These are phyloP conservation scores for Pseudoscleropodium purum DNA, from an alignment of 225 moss, liverwort and hornwort species.

Conservation along the genomic window DNA sequence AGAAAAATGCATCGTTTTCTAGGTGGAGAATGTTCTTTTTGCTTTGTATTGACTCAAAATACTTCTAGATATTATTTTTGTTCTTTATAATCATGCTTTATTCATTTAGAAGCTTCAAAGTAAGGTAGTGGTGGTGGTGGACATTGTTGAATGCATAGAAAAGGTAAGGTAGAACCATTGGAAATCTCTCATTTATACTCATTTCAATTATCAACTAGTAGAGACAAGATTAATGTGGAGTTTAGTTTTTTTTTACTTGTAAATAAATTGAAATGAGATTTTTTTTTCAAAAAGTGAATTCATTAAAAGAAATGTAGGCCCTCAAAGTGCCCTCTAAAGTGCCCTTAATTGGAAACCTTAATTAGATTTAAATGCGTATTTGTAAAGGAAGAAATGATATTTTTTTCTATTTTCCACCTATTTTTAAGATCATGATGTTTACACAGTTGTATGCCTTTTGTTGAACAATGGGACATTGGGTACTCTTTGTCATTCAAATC, in stretches of 20 bases:
- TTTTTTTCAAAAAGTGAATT: not conserved
- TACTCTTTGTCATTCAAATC: too few relatives aligned
- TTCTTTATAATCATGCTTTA: not conserved
- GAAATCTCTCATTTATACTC: not conserved
- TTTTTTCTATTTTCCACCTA: too few relatives aligned
- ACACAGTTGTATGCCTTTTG: too few relatives aligned
- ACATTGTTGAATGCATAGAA: not conserved
- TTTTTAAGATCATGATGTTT: too few relatives aligned
- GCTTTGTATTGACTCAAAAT: rapidly evolving
- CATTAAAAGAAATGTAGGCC: too few relatives aligned
- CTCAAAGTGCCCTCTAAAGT: too few relatives aligned
- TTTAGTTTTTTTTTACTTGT: not conserved
- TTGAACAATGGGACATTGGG: too few relatives aligned
- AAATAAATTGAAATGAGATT: not conserved
- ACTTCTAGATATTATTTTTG: not conserved
- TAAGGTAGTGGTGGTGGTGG: not conserved
- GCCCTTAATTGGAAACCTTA: too few relatives aligned
- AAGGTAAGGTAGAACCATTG: rapidly evolving
- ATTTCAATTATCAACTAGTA: not conserved
- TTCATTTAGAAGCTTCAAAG: not conserved
- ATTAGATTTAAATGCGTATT: too few relatives aligned
- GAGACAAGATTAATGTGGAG: too few relatives aligned
- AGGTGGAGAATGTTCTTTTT: not conserved
- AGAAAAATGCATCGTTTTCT: not conserved
- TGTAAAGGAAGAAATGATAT: too few relatives aligned